phyloP scores from a whole-genome alignment of 2,329 filamentous ascomycete species.

The Gnomoniopsis smithogilvyi region DNA sequence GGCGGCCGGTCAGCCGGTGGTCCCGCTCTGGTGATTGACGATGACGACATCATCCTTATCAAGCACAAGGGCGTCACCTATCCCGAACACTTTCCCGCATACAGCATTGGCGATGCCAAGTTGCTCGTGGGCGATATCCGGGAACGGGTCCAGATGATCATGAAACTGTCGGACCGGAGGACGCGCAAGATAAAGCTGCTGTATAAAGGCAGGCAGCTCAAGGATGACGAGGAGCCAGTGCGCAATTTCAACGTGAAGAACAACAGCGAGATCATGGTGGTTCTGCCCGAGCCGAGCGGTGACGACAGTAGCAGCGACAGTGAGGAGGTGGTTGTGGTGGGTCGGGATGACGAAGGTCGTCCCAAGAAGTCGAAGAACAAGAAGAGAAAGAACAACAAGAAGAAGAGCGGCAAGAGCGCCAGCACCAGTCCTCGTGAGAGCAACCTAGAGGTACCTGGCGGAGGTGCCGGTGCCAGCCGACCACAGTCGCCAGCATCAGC shows the following conservation, averaged over 20 bases:
- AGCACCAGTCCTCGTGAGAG: conserved; percentile 43
- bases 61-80: conserved; percentile 66
- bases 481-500: conserved; percentile 35
- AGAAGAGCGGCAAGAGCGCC: conserved; percentile 40
- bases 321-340: conserved; percentile 41
- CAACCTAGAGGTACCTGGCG: conserved; percentile 33
- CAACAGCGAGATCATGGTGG: conserved; percentile 58
- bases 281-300: conserved; percentile 48
- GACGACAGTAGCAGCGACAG: conserved; percentile 35
- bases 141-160: conserved; percentile 63
- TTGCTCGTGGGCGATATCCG: conserved; percentile 64
- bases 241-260: conserved; percentile 61
- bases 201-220: conserved; percentile 70
- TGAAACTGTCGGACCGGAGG: conserved; percentile 56
- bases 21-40: conserved; percentile 33
- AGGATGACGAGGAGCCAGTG: conserved; percentile 56
- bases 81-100: conserved; percentile 70
- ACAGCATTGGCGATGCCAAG: conserved; percentile 71
- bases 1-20: conserved; percentile 25
- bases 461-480: conserved; percentile 31
- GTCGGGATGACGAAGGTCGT: conserved; percentile 41
- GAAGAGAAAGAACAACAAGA: conserved; percentile 37
- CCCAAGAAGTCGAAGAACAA: conserved; percentile 36
- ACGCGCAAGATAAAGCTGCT: conserved; percentile 60
- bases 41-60: conserved; percentile 70